phyloP scores from a whole-genome alignment of 192 early-diverging fungal genomes.

The Backusella psychrophila region DNA sequence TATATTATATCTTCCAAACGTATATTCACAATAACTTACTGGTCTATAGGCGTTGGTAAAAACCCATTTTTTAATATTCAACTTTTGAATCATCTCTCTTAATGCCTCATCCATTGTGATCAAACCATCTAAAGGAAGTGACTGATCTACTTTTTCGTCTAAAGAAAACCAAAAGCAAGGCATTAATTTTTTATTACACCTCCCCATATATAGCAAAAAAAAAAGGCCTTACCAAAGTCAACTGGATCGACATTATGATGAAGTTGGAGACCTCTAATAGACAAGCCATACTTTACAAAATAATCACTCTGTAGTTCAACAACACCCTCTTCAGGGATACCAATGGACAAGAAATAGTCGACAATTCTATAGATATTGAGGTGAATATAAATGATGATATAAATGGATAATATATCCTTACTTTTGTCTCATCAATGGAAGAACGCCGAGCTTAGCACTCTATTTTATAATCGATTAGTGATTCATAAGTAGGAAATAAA shows the following conservation, averaged over 20 bases:
- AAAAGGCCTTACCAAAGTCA: slow-evolving; percentile 49
- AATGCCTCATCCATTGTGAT: slow-evolving; percentile 60
- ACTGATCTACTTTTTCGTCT: slow-evolving; percentile 64
- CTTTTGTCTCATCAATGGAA: slow-evolving; percentile 51
- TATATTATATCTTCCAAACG: no score
- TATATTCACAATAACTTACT: slow-evolving; percentile 30
- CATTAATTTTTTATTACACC: neutral
- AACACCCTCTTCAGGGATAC: slow-evolving; percentile 52
- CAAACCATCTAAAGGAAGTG: slow-evolving; percentile 61
- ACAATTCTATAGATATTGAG: slow-evolving; percentile 46
- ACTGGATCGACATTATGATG: slow-evolving; percentile 67
- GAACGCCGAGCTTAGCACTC: slow-evolving; percentile 50
- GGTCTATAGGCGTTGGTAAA: slow-evolving; percentile 76
- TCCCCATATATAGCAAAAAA: neutral
- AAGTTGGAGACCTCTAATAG: slow-evolving; percentile 64
- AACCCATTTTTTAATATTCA: slow-evolving; percentile 66
- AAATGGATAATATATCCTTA: slow-evolving; percentile 15
- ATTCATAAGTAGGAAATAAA: neutral
- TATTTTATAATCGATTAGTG: neutral
- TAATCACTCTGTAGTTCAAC: slow-evolving; percentile 53
- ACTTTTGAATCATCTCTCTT: slow-evolving; percentile 54
- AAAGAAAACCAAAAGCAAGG: neutral
- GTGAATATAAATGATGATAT: neutral
- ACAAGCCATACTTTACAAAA: slow-evolving; percentile 69
- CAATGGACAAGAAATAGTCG: slow-evolving; percentile 51